phyloP scores from a whole-genome alignment of 129 eudicot species.

The Escallonia rubra region DNA sequence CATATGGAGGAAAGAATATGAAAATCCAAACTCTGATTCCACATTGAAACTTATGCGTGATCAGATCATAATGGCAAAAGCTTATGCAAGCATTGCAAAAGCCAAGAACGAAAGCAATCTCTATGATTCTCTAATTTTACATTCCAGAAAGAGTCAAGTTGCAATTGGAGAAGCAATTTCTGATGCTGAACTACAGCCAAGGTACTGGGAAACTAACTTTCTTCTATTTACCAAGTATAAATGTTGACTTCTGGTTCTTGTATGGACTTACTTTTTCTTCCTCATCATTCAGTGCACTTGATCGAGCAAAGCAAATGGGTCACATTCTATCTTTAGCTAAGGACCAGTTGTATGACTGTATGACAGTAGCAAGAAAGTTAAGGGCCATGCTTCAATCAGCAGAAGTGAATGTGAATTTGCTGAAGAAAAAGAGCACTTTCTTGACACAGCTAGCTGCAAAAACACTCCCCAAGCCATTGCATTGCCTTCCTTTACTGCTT shows the following conservation, averaged over 20 bases:
- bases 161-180: constrained; percentile 74
- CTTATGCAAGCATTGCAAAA: constrained; percentile 87
- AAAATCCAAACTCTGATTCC: constrained; percentile 88
- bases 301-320: constrained; percentile 94
- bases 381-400: constrained; percentile 91
- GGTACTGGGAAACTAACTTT: constrained; percentile 37
- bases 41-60: constrained; percentile 90
- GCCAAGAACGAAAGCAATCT: constrained; percentile 62
- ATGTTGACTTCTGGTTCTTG: constrained; percentile 15
- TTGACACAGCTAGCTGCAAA: constrained; percentile 97
- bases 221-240: neutral
- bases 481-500: constrained; percentile 84
- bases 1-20: constrained; percentile 97
- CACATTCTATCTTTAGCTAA: constrained; percentile 75
- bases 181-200: constrained; percentile 80
- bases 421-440: constrained; percentile 79
- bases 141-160: constrained; percentile 59
- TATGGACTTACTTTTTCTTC: constrained; percentile 17
- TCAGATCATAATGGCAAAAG: constrained; percentile 96
- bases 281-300: constrained; percentile 66
- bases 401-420: constrained; percentile 50
- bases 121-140: constrained; percentile 60
- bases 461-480: constrained; percentile 85
- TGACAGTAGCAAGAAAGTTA: constrained; percentile 67
- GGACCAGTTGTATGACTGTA: constrained; percentile 80